phyloP scores from a whole-genome alignment of 1,139 yeast genomes.

The Candida sp. region DNA sequence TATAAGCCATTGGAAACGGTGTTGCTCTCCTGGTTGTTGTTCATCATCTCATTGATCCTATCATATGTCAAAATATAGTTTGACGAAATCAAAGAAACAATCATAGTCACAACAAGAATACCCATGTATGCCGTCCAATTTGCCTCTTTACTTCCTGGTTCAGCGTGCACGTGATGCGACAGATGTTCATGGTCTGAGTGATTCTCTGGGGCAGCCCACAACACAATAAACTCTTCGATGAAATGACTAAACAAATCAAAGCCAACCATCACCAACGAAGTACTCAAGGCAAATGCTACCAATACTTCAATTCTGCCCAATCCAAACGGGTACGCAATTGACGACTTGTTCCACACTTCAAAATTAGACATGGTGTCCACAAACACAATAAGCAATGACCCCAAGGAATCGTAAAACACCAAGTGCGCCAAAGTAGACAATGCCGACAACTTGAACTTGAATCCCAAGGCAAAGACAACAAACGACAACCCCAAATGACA shows the following conservation, averaged over 20 bases:
- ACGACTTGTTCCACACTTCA: slow-evolving; percentile 89
- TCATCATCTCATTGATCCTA: slow-evolving; percentile 37
- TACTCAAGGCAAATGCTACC: slow-evolving; percentile 85
- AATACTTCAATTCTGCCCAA: slow-evolving; percentile 87
- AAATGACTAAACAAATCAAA: slow-evolving; percentile 87
- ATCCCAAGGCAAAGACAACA: slow-evolving; percentile 64
- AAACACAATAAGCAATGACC: slow-evolving; percentile 68
- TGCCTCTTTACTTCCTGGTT: slow-evolving; percentile 33
- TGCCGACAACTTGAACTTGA: slow-evolving; percentile 58
- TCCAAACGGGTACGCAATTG: slow-evolving; percentile 90
- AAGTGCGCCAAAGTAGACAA: slow-evolving; percentile 86
- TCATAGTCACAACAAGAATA: slow-evolving; percentile 29
- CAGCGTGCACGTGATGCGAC: slow-evolving; percentile 60
- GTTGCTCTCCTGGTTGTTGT: slow-evolving; percentile 5
- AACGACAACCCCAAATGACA: slow-evolving; percentile 62
- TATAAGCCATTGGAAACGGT: background rate
- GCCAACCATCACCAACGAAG: slow-evolving; percentile 89
- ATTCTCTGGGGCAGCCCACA: slow-evolving; percentile 44
- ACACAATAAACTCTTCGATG: slow-evolving; percentile 71
- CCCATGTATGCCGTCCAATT: slow-evolving; percentile 38
- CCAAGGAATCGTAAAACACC: slow-evolving; percentile 84
- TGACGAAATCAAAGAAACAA: slow-evolving; percentile 41
- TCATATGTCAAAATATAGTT: slow-evolving; percentile 38
- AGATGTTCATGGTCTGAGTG: slow-evolving; percentile 31
- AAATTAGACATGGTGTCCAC: slow-evolving; percentile 88